phyloP scores from a whole-genome alignment of 495 filamentous ascomycete genomes.

The Aspergillus panamensis region DNA sequence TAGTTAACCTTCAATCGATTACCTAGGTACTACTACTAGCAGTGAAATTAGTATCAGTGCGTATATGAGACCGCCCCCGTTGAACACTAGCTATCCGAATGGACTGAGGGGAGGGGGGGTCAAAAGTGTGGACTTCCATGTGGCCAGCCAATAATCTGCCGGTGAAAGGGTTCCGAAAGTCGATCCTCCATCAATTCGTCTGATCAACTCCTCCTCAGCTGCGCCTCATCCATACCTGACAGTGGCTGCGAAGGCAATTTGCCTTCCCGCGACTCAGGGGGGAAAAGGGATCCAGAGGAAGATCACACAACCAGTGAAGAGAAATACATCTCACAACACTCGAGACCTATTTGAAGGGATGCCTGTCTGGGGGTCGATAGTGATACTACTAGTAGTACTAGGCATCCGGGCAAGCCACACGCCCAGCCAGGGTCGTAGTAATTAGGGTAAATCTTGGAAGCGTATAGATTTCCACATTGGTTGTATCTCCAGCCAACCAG shows the following conservation, averaged over 20 bases:
- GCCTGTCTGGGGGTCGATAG: too few relatives aligned
- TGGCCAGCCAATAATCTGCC: slow-evolving; percentile 17
- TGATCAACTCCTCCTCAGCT: background rate
- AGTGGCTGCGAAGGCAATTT: too few relatives aligned
- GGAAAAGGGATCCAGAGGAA: background rate
- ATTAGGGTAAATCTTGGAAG: background rate
- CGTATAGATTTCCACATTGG: background rate
- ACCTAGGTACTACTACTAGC: too few relatives aligned
- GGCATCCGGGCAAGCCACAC: background rate
- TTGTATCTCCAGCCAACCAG: background rate
- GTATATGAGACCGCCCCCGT: background rate
- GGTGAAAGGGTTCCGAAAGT: slow-evolving; percentile 19
- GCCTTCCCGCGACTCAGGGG: background rate
- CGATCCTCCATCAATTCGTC: slow-evolving; percentile 17
- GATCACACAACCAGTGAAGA: background rate
- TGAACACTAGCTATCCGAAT: background rate
- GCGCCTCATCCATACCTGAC: too few relatives aligned
- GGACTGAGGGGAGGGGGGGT: background rate
- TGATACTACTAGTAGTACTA: background rate
- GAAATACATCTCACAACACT: background rate
- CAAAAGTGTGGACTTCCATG: slow-evolving; percentile 9
- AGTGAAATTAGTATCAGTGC: background rate
- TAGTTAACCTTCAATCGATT: slow-evolving; percentile 2
- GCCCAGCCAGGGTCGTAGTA: background rate
- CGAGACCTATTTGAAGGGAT: background rate